Evolutionary conservation across 169 alveolate species (phyloP).

Genomic region (Plasmodium ovale): DNA sequence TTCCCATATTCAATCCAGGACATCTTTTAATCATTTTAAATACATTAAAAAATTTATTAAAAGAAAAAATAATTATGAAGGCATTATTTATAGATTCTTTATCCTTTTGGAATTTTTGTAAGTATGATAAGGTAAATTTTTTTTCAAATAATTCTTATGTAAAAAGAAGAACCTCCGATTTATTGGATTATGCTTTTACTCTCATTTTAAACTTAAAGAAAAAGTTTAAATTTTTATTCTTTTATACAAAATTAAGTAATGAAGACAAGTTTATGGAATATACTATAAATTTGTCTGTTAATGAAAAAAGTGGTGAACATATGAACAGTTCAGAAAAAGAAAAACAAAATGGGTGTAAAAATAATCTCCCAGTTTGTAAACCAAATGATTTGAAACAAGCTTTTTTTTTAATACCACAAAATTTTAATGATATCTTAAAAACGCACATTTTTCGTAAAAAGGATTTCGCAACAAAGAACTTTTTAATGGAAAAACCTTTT

Average conservation of each 20-base stretch:
- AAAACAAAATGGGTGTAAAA: neutral
- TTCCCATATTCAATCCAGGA: conserved; percentile 73
- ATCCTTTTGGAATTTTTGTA: conserved; percentile 68
- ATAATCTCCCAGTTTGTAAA: conserved; percentile 3
- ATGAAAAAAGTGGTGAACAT: neutral
- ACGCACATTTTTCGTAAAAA: conserved; percentile 64
- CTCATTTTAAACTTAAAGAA: conserved; percentile 72
- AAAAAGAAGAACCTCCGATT: conserved; percentile 51
- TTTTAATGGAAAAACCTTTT: conserved; percentile 72
- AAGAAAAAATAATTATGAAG: conserved; percentile 19
- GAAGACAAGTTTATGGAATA: conserved; percentile 65
- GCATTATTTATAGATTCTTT: conserved; percentile 71
- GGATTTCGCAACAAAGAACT: conserved; percentile 54
- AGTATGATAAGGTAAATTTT: conserved; percentile 74
- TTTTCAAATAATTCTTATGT: conserved; percentile 68
- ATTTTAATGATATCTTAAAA: conserved; percentile 65
- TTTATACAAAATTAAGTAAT: conserved; percentile 50
- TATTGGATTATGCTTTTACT: conserved; percentile 71
- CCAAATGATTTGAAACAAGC: conserved; percentile 15
- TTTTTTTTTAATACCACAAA: conserved; percentile 61
- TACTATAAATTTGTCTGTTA: conserved; percentile 42
- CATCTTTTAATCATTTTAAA: conserved; percentile 56
- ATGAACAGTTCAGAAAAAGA: neutral
- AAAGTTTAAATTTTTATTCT: conserved; percentile 49
- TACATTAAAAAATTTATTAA: conserved; percentile 67